These are phyloP conservation scores for Cyphellophora europaea DNA, from an alignment of 2,329 filamentous ascomycete species.

Conservation along the genomic window DNA sequence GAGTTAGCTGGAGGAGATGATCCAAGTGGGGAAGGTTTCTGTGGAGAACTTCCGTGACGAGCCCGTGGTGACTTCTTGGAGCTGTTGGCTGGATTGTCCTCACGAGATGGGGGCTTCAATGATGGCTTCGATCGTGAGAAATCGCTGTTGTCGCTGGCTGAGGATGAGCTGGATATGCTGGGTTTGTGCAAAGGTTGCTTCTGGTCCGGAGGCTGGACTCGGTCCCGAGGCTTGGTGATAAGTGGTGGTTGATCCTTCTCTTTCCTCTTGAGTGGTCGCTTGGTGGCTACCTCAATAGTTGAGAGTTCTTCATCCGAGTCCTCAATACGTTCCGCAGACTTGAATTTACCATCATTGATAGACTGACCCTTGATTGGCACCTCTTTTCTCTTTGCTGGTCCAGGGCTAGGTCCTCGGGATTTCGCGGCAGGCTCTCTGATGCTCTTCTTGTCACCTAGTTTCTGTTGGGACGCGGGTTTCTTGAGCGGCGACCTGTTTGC, in stretches of 20 bases:
- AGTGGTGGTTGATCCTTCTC: too few relatives aligned
- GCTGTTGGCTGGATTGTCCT: constrained; percentile 7
- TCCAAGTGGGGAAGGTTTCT: constrained; percentile 53
- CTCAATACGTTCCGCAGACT: constrained; percentile 45
- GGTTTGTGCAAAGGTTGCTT: constrained; percentile 14
- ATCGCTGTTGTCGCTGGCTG: constrained; percentile 10
- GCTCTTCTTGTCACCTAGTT: constrained; percentile 34
- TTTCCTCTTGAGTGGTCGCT: too few relatives aligned
- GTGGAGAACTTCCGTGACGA: constrained; percentile 41
- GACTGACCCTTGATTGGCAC: not conserved
- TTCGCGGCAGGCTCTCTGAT: constrained; percentile 7
- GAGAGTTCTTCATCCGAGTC: constrained; percentile 40
- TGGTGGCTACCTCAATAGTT: constrained; percentile 1
- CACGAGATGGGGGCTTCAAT: constrained; percentile 9
- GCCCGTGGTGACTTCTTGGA: constrained; percentile 22
- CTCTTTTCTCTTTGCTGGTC: constrained; percentile 21
- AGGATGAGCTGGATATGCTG: constrained; percentile 12
- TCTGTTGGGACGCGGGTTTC: constrained; percentile 37
- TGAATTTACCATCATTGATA: constrained; percentile 34
- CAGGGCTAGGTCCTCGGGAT: constrained; percentile 2
- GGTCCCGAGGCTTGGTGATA: too few relatives aligned
- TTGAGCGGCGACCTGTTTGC: constrained; percentile 18
- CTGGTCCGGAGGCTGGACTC: constrained; percentile 6
- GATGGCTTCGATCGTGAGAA: constrained; percentile 6
- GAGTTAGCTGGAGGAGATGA: constrained; percentile 53